Conservation (phyloP, 1,139 yeast species). For the Oligophagozyma castellii region DNA sequence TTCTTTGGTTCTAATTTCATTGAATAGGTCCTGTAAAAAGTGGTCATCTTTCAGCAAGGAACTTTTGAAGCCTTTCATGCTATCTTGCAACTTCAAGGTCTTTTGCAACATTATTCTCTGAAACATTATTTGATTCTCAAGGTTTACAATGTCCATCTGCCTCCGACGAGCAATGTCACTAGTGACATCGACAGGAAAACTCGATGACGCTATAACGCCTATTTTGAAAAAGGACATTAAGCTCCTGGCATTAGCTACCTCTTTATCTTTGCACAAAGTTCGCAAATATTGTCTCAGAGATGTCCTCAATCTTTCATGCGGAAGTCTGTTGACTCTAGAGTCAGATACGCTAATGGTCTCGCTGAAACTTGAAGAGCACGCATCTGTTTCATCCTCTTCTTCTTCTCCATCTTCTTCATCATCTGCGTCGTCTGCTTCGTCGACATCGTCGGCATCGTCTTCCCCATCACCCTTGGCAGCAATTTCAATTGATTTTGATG, state of each 20-base stretch:
- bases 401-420: slow-evolving; percentile 13
- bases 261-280: slow-evolving; percentile 38
- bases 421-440: slow-evolving; percentile 3
- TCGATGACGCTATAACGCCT: slow-evolving; percentile 17
- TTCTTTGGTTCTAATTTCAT: slow-evolving; percentile 2
- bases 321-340: slow-evolving; percentile 21
- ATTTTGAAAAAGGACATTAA: slow-evolving; percentile 39
- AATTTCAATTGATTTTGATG: slow-evolving; percentile 12
- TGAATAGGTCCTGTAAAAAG: slow-evolving; percentile 18
- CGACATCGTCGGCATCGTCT: slow-evolving; percentile 8
- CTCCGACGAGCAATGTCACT: slow-evolving; percentile 44
- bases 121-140: slow-evolving; percentile 57
- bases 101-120: slow-evolving; percentile 45
- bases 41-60: slow-evolving; percentile 23
- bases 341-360: slow-evolving; percentile 10
- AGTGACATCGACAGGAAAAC: slow-evolving; percentile 29
- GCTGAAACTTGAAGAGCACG: no score
- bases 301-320: slow-evolving; percentile 59
- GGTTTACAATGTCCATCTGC: slow-evolving; percentile 45
- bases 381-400: slow-evolving; percentile 12
- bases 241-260: slow-evolving; percentile 38
- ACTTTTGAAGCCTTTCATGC: slow-evolving; percentile 24
- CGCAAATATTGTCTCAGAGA: slow-evolving; percentile 62
- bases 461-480: slow-evolving; percentile 8
- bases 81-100: slow-evolving; percentile 23